These are phyloP conservation scores for Colletotrichum simmondsii DNA, from an alignment of 2,329 filamentous ascomycete genomes.

Conservation along the genomic window DNA sequence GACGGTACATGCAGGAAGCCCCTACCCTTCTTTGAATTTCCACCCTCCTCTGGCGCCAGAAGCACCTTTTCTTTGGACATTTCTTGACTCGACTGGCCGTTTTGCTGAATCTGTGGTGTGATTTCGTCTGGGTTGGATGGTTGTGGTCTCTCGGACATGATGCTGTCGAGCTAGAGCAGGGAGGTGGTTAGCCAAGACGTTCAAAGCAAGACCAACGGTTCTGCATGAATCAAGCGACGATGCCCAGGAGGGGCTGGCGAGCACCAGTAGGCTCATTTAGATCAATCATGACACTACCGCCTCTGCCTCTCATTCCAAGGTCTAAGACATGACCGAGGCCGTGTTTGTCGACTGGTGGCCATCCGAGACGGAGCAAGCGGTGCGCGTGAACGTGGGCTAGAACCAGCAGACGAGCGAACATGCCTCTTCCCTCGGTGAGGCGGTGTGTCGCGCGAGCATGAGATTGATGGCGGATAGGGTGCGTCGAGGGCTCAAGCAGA, in stretches of 20 bases:
- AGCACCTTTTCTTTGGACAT: conserved; percentile 57
- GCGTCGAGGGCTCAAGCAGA: not conserved
- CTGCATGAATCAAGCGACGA: conserved; percentile 14
- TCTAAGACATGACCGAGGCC: conserved; percentile 36
- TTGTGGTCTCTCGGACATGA: conserved; percentile 46
- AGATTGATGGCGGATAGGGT: not conserved
- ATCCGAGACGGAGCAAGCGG: conserved; percentile 12
- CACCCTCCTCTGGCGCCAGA: conserved; percentile 53
- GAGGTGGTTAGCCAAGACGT: conserved; percentile 19
- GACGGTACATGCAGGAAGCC: conserved; percentile 69
- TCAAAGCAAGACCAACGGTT: conserved; percentile 13
- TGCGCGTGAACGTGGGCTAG: conserved; percentile 10
- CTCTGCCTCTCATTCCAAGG: conserved; percentile 30
- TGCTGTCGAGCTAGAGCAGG: conserved; percentile 23
- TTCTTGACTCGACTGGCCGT: conserved; percentile 45
- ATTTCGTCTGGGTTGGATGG: conserved; percentile 43
- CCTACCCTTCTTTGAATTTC: conserved; percentile 59
- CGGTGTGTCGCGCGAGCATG: conserved; percentile 2
- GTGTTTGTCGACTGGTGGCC: conserved; percentile 4
- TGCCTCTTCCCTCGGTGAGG: conserved; percentile 7
- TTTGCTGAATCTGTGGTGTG: conserved; percentile 38
- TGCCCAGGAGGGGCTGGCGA: conserved; percentile 28
- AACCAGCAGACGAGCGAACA: conserved; percentile 1
- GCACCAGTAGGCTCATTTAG: conserved; percentile 6
- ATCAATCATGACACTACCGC: conserved; percentile 23